These are phyloP conservation scores for Glycine latifolia DNA, from an alignment of 306 rosid genomes.

Conservation along the genomic window DNA sequence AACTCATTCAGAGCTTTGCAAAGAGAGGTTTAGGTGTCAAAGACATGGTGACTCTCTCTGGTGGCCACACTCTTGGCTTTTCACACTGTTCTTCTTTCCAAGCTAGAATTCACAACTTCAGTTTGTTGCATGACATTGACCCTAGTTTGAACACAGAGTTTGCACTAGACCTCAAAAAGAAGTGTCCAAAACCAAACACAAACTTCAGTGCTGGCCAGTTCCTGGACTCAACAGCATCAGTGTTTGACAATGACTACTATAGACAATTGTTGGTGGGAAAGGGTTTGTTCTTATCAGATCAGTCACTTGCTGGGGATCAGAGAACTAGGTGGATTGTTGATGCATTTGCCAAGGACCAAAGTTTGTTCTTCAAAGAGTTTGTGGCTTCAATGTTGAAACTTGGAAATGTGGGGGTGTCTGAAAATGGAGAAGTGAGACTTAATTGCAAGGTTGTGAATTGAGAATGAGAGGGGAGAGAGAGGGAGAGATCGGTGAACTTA, in stretches of 20 bases:
- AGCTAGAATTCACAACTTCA: conserved; percentile 59
- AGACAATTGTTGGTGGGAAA: conserved; percentile 58
- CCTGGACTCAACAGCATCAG: conserved; percentile 73
- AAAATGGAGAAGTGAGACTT: conserved; percentile 67
- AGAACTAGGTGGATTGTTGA: conserved; percentile 77
- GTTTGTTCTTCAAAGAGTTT: conserved; percentile 68
- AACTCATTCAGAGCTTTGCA: conserved; percentile 65
- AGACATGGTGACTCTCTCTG: conserved; percentile 80
- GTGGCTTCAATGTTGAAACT: conserved; percentile 72
- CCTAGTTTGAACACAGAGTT: conserved; percentile 62
- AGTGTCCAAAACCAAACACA: conserved; percentile 61
- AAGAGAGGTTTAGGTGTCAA: conserved; percentile 68
- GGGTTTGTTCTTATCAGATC: conserved; percentile 76
- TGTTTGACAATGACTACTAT: conserved; percentile 75
- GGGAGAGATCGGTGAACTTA: conserved; percentile 1
- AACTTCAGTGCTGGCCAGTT: conserved; percentile 60
- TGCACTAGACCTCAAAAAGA: conserved; percentile 51
- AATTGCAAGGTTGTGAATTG: conserved; percentile 64
- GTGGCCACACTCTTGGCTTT: conserved; percentile 80
- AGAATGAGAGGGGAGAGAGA: background rate
- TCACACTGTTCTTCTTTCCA: conserved; percentile 75
- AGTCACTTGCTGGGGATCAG: conserved; percentile 61
- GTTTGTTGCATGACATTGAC: conserved; percentile 57
- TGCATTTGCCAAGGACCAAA: conserved; percentile 66
- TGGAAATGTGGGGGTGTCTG: conserved; percentile 62